A percentile compares a stretch with the other conserved stretches of the same genome.
Conservation (phyloP, 2,329 filamentous ascomycete species). For the Xylaria sp. region DNA sequence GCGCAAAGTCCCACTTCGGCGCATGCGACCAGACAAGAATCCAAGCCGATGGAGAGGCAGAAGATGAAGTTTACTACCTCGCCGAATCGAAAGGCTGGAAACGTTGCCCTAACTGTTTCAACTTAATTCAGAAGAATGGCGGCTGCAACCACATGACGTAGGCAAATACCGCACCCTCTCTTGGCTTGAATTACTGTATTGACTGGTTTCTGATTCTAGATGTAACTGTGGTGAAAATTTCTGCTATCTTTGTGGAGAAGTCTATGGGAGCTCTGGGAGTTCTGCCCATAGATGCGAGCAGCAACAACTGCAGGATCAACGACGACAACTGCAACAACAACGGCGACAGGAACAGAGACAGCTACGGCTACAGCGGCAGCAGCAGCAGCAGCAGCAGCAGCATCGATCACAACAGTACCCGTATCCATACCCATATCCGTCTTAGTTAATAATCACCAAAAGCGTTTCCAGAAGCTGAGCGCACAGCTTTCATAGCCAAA, state of each 20-base stretch:
- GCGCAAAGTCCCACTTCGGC: constrained; percentile 39
- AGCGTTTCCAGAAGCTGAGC: too few species aligned
- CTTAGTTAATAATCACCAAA: neutral
- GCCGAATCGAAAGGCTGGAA: constrained; percentile 39
- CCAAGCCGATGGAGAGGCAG: neutral
- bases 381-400: neutral
- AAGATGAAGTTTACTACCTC: constrained; percentile 18
- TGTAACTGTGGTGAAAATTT: constrained; percentile 38
- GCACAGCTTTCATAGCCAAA: neutral
- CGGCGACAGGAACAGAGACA: neutral
- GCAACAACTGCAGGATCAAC: neutral
- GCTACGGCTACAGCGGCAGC: neutral
- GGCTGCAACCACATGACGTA: constrained; percentile 38
- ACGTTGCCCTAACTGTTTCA: constrained; percentile 38
- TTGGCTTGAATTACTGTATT: neutral
- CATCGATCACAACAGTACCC: neutral
- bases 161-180: constrained; percentile 12
- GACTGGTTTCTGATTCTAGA: constrained; percentile 23
- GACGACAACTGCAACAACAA: neutral
- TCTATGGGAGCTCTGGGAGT: too few species aligned
- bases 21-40: constrained; percentile 31
- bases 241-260: constrained; percentile 37
- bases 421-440: neutral
- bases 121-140: constrained; percentile 35
- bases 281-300: neutral